Evolutionary conservation across 306 rosid genomes (phyloP), one percentile per base, ranked within the genome.

Genomic region (Begonia loranthoides): DNA sequence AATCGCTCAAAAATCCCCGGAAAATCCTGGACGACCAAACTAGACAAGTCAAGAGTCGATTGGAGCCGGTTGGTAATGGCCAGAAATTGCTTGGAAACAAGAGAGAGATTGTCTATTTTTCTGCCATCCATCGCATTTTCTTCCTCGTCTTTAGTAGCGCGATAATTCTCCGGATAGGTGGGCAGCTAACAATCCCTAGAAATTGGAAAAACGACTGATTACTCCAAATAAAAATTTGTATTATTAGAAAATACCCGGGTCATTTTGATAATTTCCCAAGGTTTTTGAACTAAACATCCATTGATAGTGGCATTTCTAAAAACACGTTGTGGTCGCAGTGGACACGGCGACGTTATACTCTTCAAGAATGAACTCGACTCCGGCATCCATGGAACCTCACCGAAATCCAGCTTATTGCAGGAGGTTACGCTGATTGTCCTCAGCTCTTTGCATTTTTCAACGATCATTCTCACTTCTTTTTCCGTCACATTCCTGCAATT

Each of bases 41-140:
- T 54, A 45, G 62, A 41, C 47, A 84, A 15, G 10, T 56, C 33
- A 59, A 88, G 79, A 55, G 62, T 63, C 8, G 16, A 19, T 17
- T 63, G 67, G 47, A 77, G 82, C 46, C 34, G 45, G 41, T 72
- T 71, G 39, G 82, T 64, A 63, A 88, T 67, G 1, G 74, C 62
- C 47, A 72, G 71, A 67, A 88, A 88, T 33, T 57, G 68, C 72
- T 69, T 81, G 82, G 77, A 73, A 64, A 77, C 89, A 51, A 63
- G 48, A 57, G 97, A 88, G 10, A 79, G 55, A 12, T 84, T 52
- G 13, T 77, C 69, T 62, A 71, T 39, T 51, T 75, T 56, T 83
- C 87, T 40, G 85, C 63, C 56, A 58, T 13, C 17, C 63, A 64
- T 46, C 84, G 74, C 41, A n/a, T n/a, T n/a, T n/a, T n/a, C n/a